phyloP scores from a whole-genome alignment of 192 early-diverging fungal genomes.

The Dispira simplex region DNA sequence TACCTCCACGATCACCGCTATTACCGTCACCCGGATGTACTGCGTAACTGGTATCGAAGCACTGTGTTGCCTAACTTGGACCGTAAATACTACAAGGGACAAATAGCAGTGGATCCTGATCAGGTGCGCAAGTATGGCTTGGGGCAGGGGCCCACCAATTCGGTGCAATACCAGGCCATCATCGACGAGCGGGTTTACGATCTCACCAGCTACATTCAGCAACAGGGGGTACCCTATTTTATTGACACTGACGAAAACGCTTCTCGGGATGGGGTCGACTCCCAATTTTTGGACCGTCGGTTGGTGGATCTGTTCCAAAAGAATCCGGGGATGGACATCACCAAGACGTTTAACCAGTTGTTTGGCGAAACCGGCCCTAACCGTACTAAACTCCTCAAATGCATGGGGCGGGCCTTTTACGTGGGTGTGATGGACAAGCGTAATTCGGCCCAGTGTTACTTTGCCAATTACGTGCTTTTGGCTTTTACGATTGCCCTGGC shows the following conservation, averaged over 20 bases:
- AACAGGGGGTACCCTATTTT: conserved; percentile 25
- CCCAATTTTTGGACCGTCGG: conserved; percentile 37
- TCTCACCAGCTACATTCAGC: conserved; percentile 46
- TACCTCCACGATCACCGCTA: conserved; percentile 58
- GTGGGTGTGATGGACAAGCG: conserved; percentile 75
- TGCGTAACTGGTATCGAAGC: conserved; percentile 53
- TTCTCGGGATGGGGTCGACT: conserved; percentile 20
- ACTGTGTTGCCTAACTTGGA: conserved; percentile 41
- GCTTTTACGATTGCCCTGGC: conserved; percentile 69
- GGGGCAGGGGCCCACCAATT: conserved; percentile 19
- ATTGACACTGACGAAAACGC: conserved; percentile 24
- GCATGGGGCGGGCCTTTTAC: conserved; percentile 74
- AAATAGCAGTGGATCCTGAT: conserved; percentile 40
- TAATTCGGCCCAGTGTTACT: conserved; percentile 57
- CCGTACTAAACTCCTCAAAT: conserved; percentile 38
- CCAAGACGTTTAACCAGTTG: conserved; percentile 35
- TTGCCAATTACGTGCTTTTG: conserved; percentile 73
- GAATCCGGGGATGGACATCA: conserved; percentile 47
- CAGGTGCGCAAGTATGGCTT: conserved; percentile 34
- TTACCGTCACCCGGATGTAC: conserved; percentile 34
- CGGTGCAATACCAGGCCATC: conserved; percentile 37
- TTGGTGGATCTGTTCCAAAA: conserved; percentile 48
- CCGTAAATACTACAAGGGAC: conserved; percentile 45
- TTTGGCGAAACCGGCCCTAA: conserved; percentile 22
- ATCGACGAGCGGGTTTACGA: conserved; percentile 59